Percentiles rank a stretch among this genome's conserved stretches.
Evolutionary conservation across 208 protist species (phyloP).

Genomic region (Leishmania gerbilli): DNA sequence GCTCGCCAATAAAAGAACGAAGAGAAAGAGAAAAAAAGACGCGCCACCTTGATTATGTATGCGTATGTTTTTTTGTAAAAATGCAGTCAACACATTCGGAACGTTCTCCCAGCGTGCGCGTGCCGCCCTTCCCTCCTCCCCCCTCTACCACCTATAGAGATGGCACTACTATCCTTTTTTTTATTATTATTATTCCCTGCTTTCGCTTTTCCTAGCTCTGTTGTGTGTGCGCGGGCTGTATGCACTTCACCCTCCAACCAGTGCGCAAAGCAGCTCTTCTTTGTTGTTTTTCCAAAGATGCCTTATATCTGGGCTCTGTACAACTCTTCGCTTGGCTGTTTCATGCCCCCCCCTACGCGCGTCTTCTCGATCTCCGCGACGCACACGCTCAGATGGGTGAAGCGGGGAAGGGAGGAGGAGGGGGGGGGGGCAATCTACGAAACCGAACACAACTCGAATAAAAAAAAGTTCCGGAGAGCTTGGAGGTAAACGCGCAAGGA

Average conservation of each 20-base stretch:
- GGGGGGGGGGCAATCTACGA: neutral
- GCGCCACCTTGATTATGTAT: neutral
- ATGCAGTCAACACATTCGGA: neutral
- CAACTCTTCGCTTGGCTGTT: neutral
- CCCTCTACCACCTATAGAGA: neutral
- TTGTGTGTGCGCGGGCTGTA: neutral
- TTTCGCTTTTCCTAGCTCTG: neutral
- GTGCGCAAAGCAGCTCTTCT: neutral
- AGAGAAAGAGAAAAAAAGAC: neutral
- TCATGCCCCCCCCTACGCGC: neutral
- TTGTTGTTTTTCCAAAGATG: neutral
- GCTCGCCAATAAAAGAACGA: neutral
- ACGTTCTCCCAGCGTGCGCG: neutral
- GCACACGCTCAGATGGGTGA: neutral
- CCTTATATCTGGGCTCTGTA: neutral
- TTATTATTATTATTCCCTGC: neutral
- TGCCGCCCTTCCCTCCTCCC: neutral
- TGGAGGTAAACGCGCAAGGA: neutral
- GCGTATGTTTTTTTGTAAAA: neutral
- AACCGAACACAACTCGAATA: neutral
- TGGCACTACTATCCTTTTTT: neutral
- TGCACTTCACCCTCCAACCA: neutral
- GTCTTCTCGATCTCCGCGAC: neutral
- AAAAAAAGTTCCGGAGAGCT: neutral
- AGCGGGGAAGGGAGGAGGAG: neutral